Percentiles rank a stretch among this genome's conserved stretches.
Conservation (phyloP, 192 early-diverging fungal genomes). For the Rhizoclosmatium globosum region DNA sequence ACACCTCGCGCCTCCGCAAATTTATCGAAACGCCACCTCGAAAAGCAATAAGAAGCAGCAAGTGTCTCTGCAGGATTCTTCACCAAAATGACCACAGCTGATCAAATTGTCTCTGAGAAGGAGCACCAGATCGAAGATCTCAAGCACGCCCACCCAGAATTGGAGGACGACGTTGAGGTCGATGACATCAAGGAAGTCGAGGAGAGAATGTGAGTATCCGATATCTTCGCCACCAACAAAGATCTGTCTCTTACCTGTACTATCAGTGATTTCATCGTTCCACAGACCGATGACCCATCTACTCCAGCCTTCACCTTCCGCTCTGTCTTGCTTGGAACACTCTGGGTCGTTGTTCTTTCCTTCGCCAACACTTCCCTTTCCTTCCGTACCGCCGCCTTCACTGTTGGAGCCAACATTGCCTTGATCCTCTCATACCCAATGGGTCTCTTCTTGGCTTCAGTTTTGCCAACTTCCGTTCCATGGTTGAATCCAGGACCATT, state of each 20-base stretch:
- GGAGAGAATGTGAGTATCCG: constrained; percentile 15
- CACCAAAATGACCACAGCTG: background rate
- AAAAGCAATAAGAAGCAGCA: too few relatives aligned
- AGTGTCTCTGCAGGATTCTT: too few relatives aligned
- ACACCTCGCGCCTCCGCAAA: too few relatives aligned
- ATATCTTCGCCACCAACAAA: background rate
- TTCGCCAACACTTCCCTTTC: constrained; percentile 67
- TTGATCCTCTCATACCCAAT: constrained; percentile 79
- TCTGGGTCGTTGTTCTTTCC: constrained; percentile 24
- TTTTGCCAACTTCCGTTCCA: constrained; percentile 63
- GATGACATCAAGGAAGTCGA: constrained; percentile 10
- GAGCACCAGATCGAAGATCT: background rate
- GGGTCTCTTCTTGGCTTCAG: constrained; percentile 70
- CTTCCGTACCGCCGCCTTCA: constrained; percentile 80
- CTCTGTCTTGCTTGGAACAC: constrained; percentile 4
- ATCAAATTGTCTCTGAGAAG: background rate
- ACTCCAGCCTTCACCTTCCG: constrained; percentile 27
- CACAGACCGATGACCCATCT: constrained; percentile 21
- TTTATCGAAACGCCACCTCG: too few relatives aligned
- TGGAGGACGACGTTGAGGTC: constrained; percentile 17
- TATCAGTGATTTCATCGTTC: constrained; percentile 32
- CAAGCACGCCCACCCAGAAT: background rate
- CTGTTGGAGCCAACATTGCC: constrained; percentile 73
- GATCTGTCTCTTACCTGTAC: background rate
- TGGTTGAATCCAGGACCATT: constrained; percentile 67